These are phyloP conservation scores for Arabidopsis suecica DNA, from an alignment of 345 rosid genomes.

Conservation along the genomic window DNA sequence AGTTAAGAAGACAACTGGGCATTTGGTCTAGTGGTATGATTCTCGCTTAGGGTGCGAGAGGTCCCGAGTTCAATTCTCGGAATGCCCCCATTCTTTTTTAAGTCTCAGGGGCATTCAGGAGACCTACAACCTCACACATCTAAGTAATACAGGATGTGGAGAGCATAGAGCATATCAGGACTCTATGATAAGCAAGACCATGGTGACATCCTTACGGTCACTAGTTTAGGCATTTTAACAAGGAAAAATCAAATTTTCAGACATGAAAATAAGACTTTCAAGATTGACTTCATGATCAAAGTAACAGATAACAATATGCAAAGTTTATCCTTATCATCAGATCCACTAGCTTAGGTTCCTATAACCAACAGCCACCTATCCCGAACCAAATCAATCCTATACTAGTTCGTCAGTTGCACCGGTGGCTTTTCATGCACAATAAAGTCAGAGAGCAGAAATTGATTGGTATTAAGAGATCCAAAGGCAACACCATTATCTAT, in stretches of 20 bases:
- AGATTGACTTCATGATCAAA: slow-evolving; percentile 27
- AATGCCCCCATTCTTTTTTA: slow-evolving; percentile 54
- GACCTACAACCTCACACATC: neutral
- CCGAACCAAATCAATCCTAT: neutral
- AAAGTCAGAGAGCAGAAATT: neutral
- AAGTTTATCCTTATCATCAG: slow-evolving; percentile 12
- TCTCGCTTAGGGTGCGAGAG: slow-evolving; percentile 95
- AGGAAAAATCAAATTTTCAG: neutral
- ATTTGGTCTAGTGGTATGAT: slow-evolving; percentile 93
- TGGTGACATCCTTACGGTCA: slow-evolving; percentile 5
- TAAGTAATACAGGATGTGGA: neutral
- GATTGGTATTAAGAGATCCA: neutral
- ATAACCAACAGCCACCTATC: slow-evolving; percentile 3
- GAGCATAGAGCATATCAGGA: neutral
- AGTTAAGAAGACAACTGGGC: slow-evolving; percentile 46
- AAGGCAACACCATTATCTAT: neutral
- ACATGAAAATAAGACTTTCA: slow-evolving; percentile 4
- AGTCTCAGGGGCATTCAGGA: slow-evolving; percentile 13
- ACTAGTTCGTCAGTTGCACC: neutral
- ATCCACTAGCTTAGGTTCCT: slow-evolving; percentile 10
- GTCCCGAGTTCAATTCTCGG: slow-evolving; percentile 95
- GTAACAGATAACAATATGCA: slow-evolving; percentile 13
- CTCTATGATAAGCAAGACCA: slow-evolving; percentile 12
- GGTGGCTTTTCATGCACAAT: neutral
- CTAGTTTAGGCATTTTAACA: neutral